A percentile compares a stretch with the other conserved stretches of the same genome.
These are phyloP conservation scores for Paraphoma chrysanthemicola DNA, from an alignment of 2,329 filamentous ascomycete species.

Conservation along the genomic window DNA sequence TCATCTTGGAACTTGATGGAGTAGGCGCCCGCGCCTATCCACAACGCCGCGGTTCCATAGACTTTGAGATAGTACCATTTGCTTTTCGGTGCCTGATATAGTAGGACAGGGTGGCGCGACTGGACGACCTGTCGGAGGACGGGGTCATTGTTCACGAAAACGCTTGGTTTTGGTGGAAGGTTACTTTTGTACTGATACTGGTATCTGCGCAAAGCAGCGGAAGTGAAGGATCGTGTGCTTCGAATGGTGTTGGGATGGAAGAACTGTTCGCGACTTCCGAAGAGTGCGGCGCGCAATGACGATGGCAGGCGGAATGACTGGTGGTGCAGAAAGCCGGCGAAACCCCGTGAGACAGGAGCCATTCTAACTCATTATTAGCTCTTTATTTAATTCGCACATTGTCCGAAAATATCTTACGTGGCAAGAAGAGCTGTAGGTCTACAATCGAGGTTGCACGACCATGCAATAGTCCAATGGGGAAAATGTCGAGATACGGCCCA, in stretches of 20 bases:
- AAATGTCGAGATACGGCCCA: constrained; percentile 26
- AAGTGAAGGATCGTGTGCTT: constrained; percentile 31
- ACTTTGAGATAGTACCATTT: constrained; percentile 36
- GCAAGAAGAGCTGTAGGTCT: neutral
- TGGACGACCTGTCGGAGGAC: constrained; percentile 41
- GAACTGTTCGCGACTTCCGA: constrained; percentile 32
- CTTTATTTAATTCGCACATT: neutral
- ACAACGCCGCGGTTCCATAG: constrained; percentile 33
- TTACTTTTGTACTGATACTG: constrained; percentile 18
- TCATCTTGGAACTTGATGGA: constrained; percentile 41
- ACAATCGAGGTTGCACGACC: neutral
- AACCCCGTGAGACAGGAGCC: constrained; percentile 40
- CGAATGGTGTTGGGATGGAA: constrained; percentile 17
- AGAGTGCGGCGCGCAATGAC: constrained; percentile 40
- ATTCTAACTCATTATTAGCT: constrained; percentile 23
- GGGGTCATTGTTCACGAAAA: constrained; percentile 36
- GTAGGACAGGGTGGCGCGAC: constrained; percentile 37
- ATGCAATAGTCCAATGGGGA: constrained; percentile 5
- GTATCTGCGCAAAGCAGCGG: constrained; percentile 31
- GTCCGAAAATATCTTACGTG: neutral
- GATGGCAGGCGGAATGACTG: constrained; percentile 40
- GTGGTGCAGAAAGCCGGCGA: constrained; percentile 33
- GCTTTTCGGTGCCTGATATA: constrained; percentile 41
- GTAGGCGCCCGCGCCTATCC: constrained; percentile 37
- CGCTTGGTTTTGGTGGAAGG: constrained; percentile 9